A percentile compares a stretch with the other conserved stretches of the same genome.
These are phyloP conservation scores for Whalleya microplaca DNA, from an alignment of 2,329 filamentous ascomycete genomes.

Conservation along the genomic window DNA sequence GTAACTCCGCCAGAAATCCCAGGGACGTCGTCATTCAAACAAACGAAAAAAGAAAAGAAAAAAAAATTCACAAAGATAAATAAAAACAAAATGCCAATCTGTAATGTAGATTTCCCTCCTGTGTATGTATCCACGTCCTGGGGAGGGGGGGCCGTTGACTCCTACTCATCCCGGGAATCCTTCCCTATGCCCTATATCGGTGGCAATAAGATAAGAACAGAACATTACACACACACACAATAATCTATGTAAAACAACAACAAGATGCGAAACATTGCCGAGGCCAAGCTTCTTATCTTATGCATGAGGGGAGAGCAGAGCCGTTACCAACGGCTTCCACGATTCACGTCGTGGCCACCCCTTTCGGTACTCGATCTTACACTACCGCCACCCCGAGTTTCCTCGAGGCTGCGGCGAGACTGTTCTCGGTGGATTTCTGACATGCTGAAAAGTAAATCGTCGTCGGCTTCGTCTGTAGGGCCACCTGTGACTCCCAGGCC, in stretches of 20 bases:
- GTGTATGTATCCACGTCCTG: conserved; percentile 8
- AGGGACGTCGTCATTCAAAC: conserved; percentile 7
- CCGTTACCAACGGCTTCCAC: conserved; percentile 32
- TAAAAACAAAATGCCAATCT: conserved; percentile 26
- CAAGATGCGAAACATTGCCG: conserved; percentile 5
- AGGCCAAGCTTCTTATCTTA: background rate
- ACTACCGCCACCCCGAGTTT: conserved; percentile 46
- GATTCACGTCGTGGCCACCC: conserved; percentile 42
- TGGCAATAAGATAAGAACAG: background rate
- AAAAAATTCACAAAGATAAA: too few relatives aligned
- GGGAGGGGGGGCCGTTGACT: conserved; percentile 4
- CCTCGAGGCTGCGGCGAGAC: conserved; percentile 62
- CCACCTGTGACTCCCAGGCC: conserved; percentile 49
- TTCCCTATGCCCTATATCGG: conserved; percentile 7
- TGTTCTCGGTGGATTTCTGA: conserved; percentile 66
- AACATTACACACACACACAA: conserved; percentile 13
- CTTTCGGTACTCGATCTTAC: conserved; percentile 43
- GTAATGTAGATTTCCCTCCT: conserved; percentile 17
- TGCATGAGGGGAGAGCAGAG: background rate
- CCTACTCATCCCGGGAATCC: background rate
- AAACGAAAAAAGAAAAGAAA: conserved; percentile 12
- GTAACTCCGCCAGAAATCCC: conserved; percentile 15
- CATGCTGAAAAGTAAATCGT: conserved; percentile 74
- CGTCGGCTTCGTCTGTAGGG: conserved; percentile 58
- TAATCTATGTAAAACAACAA: conserved; percentile 14